These are phyloP conservation scores for Teratosphaeria zuluensis DNA, from an alignment of 2,329 filamentous ascomycete species.

Conservation along the genomic window DNA sequence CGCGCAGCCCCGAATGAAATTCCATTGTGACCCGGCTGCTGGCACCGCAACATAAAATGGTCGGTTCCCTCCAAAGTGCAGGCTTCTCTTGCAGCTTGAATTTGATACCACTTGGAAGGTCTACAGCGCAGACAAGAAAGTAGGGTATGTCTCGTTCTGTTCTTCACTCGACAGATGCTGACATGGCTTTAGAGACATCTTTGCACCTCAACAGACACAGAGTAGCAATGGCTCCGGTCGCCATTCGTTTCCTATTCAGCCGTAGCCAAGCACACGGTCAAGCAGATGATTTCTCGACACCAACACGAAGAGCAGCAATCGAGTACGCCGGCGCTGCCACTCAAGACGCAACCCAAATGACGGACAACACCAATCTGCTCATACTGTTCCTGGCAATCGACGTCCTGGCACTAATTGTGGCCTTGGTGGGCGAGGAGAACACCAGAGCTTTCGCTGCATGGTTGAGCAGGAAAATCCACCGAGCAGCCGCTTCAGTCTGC, in stretches of 20 bases:
- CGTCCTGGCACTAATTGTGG: not conserved
- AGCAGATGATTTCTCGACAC: not conserved
- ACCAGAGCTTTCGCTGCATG: not conserved
- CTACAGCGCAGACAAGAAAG: too few relatives aligned
- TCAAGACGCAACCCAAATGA: not conserved
- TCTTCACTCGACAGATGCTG: too few relatives aligned
- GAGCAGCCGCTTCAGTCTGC: not conserved
- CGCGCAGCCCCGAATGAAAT: too few relatives aligned
- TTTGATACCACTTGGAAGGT: too few relatives aligned
- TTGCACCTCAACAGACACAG: too few relatives aligned
- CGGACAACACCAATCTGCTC: not conserved
- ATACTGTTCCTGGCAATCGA: not conserved
- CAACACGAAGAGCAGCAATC: not conserved
- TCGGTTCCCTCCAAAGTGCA: too few relatives aligned
- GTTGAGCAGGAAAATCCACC: not conserved
- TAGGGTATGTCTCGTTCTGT: too few relatives aligned
- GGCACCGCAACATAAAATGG: too few relatives aligned
- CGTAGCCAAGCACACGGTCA: not conserved
- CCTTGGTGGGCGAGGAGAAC: not conserved
- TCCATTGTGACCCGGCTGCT: too few relatives aligned
- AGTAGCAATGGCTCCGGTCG: too few relatives aligned
- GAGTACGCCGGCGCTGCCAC: not conserved
- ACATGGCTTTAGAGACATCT: too few relatives aligned
- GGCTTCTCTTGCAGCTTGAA: too few relatives aligned
- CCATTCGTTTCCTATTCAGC: not conserved